Evolutionary conservation across 1,284 basidiomycete genomes (phyloP).

Genomic region (Austroboletus novae-zelandiae): DNA sequence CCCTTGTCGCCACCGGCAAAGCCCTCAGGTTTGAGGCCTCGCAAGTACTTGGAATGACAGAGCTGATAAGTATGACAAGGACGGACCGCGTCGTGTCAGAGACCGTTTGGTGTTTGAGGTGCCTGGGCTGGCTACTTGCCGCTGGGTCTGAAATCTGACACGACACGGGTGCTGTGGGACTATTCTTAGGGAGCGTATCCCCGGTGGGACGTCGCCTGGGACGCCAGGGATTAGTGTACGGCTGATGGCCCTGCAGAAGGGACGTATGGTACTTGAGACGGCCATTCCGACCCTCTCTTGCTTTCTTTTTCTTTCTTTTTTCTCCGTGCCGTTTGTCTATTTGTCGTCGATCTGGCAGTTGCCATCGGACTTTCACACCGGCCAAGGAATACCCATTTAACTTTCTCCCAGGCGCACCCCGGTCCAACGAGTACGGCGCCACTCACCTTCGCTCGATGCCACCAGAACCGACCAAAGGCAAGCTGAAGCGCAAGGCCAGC

Average conservation of each 20-base stretch:
- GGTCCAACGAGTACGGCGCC: conserved; percentile 2
- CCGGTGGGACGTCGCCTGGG: background rate
- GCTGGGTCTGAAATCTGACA: conserved; percentile 17
- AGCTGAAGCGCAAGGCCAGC: conserved; percentile 45
- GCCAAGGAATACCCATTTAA: conserved; percentile 14
- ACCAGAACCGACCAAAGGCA: conserved; percentile 46
- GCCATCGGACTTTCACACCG: conserved; percentile 31
- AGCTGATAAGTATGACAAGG: background rate
- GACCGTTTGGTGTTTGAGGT: background rate
- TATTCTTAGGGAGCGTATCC: background rate
- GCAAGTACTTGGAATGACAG: background rate
- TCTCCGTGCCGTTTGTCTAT: conserved; percentile 6
- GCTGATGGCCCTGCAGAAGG: conserved; percentile 16
- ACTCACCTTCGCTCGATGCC: conserved; percentile 38
- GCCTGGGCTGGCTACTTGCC: background rate
- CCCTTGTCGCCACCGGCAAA: conserved; percentile 8
- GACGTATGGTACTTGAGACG: too few species aligned
- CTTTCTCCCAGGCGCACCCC: conserved; percentile 24
- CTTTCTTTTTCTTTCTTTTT: conserved; percentile 4
- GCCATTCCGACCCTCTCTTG: conserved; percentile 2
- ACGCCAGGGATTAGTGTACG: background rate
- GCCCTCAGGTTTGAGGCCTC: conserved; percentile 3
- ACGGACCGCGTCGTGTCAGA: background rate
- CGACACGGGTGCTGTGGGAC: background rate
- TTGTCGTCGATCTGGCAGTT: conserved; percentile 8